Conservation (phyloP, 2,329 filamentous ascomycete species). For the Fusarium avenaceum region DNA sequence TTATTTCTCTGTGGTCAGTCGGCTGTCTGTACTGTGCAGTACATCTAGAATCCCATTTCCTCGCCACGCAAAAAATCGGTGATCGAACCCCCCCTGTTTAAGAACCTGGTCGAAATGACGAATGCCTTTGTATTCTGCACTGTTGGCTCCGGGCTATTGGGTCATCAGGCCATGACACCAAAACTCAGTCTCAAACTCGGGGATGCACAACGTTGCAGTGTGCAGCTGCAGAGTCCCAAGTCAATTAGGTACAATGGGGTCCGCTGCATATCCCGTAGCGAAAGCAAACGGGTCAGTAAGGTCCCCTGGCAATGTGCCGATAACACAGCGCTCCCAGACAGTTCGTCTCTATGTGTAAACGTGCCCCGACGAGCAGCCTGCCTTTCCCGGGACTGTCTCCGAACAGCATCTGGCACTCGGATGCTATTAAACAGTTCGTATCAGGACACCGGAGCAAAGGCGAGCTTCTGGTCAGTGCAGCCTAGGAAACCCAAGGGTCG, state of each 20-base stretch:
- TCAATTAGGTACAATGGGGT: conserved; percentile 19
- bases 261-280: conserved; percentile 21
- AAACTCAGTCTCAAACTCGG: conserved; percentile 35
- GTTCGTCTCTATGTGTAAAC: conserved; percentile 8
- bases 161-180: conserved; percentile 35
- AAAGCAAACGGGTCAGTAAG: conserved; percentile 8
- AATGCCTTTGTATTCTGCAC: conserved; percentile 21
- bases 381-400: conserved; percentile 35
- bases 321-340: conserved; percentile 2
- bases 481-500: conserved; percentile 17
- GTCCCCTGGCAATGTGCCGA: neutral
- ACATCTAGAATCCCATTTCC: neutral
- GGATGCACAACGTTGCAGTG: conserved; percentile 47
- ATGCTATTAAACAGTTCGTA: conserved; percentile 20
- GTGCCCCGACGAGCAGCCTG: conserved; percentile 26
- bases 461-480: conserved; percentile 25
- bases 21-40: conserved; percentile 1
- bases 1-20: neutral
- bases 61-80: conserved; percentile 7
- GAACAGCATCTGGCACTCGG: conserved; percentile 17
- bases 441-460: conserved; percentile 22
- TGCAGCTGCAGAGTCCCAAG: conserved; percentile 31
- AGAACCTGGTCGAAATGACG: conserved; percentile 34
- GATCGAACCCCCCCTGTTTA: conserved; percentile 9
- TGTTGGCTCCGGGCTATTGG: conserved; percentile 29